Percentiles rank a stretch among this genome's conserved stretches.
Evolutionary conservation across 768 basidiomycete species (phyloP).

Genomic region (Gelatoporia subvermispora): DNA sequence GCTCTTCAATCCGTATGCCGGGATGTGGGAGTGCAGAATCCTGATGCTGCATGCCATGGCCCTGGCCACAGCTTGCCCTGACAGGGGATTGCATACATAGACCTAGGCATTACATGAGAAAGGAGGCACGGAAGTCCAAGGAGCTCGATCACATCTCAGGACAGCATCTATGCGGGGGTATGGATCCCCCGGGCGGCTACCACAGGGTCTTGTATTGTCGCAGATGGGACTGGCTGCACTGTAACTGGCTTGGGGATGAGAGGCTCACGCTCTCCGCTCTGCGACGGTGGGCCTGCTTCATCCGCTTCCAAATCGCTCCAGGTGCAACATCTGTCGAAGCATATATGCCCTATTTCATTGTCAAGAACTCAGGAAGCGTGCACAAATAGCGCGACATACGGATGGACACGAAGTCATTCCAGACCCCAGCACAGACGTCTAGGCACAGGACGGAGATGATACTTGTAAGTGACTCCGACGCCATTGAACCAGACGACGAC

Average conservation of each 20-base stretch:
- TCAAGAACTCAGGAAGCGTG: not conserved
- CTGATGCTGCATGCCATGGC: too few species aligned
- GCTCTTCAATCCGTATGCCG: too few species aligned
- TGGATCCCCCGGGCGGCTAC: too few species aligned
- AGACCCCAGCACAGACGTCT: constrained; percentile 5
- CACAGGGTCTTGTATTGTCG: not conserved
- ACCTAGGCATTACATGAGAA: too few species aligned
- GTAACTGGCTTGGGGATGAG: not conserved
- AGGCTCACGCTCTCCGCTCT: constrained; percentile 3
- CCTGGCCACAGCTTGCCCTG: too few species aligned
- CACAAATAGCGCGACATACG: not conserved
- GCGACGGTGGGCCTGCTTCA: not conserved
- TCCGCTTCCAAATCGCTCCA: not conserved
- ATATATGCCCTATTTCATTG: not conserved
- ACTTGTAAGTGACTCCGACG: not conserved
- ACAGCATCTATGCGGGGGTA: too few species aligned
- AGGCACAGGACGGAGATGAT: not conserved
- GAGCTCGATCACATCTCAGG: too few species aligned
- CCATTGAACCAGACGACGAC: not conserved
- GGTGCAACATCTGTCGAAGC: not conserved
- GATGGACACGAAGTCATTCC: constrained; percentile 6
- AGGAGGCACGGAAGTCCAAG: too few species aligned
- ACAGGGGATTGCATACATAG: too few species aligned
- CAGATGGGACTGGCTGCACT: not conserved
- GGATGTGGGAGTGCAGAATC: too few species aligned